phyloP scores from a whole-genome alignment of 2,329 filamentous ascomycete species.

The Phaeosphaeria sp. region DNA sequence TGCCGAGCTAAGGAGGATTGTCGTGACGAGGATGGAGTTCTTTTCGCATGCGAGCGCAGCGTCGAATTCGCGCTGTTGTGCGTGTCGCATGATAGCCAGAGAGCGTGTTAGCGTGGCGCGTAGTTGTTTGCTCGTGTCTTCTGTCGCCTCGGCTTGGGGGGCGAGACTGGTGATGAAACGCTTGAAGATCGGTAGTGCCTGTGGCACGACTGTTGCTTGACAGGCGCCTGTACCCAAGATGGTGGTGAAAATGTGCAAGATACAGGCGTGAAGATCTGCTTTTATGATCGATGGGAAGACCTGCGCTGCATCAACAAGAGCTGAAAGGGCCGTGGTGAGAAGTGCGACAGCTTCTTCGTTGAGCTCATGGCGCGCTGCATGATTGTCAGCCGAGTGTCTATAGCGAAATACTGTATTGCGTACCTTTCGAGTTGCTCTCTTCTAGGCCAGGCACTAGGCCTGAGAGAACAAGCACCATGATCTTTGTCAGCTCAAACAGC shows the following conservation, averaged over 20 bases:
- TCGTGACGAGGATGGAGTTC: constrained; percentile 87
- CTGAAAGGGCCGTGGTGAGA: constrained; percentile 79
- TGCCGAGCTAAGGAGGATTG: constrained; percentile 85
- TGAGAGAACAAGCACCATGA: constrained; percentile 91
- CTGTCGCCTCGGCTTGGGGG: constrained; percentile 47
- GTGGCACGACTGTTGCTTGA: constrained; percentile 86
- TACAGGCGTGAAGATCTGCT: constrained; percentile 93
- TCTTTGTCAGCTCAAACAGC: constrained; percentile 93
- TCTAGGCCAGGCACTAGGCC: constrained; percentile 84
- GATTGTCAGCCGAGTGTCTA: constrained; percentile 39
- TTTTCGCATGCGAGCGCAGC: constrained; percentile 87
- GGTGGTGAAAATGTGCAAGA: constrained; percentile 94
- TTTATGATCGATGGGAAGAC: constrained; percentile 97
- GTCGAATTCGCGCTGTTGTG: constrained; percentile 77
- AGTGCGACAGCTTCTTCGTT: constrained; percentile 87
- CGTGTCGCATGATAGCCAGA: constrained; percentile 77
- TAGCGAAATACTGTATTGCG: not conserved
- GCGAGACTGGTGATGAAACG: constrained; percentile 84
- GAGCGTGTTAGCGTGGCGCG: constrained; percentile 84
- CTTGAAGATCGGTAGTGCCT: constrained; percentile 88
- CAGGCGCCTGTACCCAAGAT: constrained; percentile 87
- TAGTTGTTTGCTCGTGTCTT: constrained; percentile 71
- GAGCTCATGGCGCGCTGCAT: constrained; percentile 72
- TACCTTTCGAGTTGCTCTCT: constrained; percentile 56
- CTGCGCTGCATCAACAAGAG: constrained; percentile 91